phyloP scores from a whole-genome alignment of 306 rosid species.

The Lagenaria siceraria region DNA sequence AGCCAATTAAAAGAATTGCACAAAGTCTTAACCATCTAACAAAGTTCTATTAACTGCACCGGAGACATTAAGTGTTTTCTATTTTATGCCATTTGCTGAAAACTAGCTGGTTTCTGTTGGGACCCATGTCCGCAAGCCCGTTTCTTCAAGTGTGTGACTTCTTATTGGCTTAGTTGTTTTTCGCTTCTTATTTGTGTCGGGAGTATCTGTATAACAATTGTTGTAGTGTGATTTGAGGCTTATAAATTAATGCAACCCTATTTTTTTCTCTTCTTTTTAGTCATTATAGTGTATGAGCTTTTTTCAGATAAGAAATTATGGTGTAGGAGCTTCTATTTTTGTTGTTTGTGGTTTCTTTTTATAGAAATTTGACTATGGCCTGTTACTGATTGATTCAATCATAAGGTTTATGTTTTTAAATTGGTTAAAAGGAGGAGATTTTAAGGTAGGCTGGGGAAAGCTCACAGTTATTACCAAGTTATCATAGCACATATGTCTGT shows the following conservation, averaged over 20 bases:
- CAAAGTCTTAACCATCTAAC: neutral
- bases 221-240: neutral
- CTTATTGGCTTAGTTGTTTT: neutral
- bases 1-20: neutral
- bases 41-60: neutral
- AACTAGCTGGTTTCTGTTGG: neutral
- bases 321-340: neutral
- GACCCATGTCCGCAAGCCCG: neutral
- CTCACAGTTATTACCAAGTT: neutral
- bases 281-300: neutral
- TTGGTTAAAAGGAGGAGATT: neutral
- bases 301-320: neutral
- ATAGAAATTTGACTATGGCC: neutral
- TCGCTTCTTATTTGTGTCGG: neutral
- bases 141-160: neutral
- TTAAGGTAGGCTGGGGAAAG: neutral
- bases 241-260: neutral
- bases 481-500: neutral
- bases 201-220: neutral
- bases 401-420: neutral
- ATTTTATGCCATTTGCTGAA: neutral
- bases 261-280: neutral
- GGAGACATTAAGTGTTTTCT: neutral
- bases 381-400: neutral
- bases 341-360: neutral